Conservation (phyloP, 108 stramenopile genomes). For the Aurantiochytrium sp. region DNA sequence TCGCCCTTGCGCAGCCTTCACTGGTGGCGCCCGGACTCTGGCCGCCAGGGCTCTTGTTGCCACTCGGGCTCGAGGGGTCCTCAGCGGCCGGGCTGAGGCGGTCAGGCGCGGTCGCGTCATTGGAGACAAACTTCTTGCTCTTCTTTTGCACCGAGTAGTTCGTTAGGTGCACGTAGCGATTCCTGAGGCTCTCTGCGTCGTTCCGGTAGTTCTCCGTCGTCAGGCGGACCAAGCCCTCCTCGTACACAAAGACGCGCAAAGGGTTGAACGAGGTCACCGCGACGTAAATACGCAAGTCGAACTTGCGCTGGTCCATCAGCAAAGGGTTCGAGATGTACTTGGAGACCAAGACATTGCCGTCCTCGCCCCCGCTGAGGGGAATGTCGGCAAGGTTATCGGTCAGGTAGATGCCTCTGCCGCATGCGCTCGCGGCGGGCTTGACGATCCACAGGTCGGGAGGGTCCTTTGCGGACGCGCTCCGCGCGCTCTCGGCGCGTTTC, state of each 20-base stretch:
- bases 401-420: constrained; percentile 53
- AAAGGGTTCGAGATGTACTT: constrained; percentile 47
- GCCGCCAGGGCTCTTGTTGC: too few relatives aligned
- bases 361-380: constrained; percentile 14
- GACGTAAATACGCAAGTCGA: constrained; percentile 58
- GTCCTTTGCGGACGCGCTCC: not conserved
- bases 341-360: constrained; percentile 45
- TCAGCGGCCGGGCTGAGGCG: too few relatives aligned
- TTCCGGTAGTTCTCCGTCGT: constrained; percentile 21
- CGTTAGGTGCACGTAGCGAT: constrained; percentile 52
- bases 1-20: too few relatives aligned
- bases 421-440: constrained; percentile 55
- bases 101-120: not conserved
- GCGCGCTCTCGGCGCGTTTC: not conserved
- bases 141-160: constrained; percentile 67
- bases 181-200: not conserved
- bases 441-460: constrained; percentile 34
- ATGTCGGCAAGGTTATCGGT: constrained; percentile 16
- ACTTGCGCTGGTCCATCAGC: constrained; percentile 54
- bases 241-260: constrained; percentile 38
- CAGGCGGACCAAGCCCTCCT: constrained; percentile 35
- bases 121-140: constrained; percentile 40
- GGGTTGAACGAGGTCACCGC: constrained; percentile 54
- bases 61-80: too few relatives aligned
- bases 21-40: too few relatives aligned